phyloP scores from a whole-genome alignment of 441 rosid species.

The Pelargonium myrrhifolium region DNA sequence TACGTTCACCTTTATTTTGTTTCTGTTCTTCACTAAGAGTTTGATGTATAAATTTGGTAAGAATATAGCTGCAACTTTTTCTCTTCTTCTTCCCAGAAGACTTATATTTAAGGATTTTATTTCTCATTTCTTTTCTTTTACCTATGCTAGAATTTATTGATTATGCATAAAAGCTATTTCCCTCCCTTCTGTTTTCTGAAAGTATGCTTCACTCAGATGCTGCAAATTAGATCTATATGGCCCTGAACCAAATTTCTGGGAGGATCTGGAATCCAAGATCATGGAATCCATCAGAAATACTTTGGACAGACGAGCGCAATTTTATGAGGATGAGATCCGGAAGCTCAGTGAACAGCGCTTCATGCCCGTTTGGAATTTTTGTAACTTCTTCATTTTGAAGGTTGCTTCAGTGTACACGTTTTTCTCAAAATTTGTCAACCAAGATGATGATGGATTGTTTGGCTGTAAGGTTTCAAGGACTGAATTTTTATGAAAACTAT shows the following conservation, averaged over 20 bases:
- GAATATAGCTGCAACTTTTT: neutral
- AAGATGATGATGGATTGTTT: slow-evolving; percentile 15
- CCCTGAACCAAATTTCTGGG: slow-evolving; percentile 86
- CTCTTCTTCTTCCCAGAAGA: neutral
- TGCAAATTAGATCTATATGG: slow-evolving; percentile 85
- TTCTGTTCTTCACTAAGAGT: neutral
- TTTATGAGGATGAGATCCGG: slow-evolving; percentile 96
- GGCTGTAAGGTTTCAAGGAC: slow-evolving; percentile 15
- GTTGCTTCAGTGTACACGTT: slow-evolving; percentile 33
- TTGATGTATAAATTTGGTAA: neutral
- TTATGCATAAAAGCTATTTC: neutral
- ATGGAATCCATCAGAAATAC: slow-evolving; percentile 82
- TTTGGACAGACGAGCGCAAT: slow-evolving; percentile 79
- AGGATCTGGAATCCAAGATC: slow-evolving; percentile 77
- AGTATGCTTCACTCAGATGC: slow-evolving; percentile 49
- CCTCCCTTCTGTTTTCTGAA: slow-evolving; percentile 19
- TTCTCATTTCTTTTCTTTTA: neutral
- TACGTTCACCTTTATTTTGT: neutral
- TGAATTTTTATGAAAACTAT: slow-evolving; percentile 13
- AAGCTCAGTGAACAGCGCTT: slow-evolving; percentile 91
- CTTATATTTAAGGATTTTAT: neutral
- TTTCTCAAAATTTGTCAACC: slow-evolving; percentile 22
- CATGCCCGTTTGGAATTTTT: slow-evolving; percentile 96
- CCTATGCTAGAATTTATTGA: neutral
- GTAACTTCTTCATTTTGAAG: slow-evolving; percentile 96